These are phyloP conservation scores for Tetraselmis striata DNA, from an alignment of 139 green algal species.

Conservation along the genomic window DNA sequence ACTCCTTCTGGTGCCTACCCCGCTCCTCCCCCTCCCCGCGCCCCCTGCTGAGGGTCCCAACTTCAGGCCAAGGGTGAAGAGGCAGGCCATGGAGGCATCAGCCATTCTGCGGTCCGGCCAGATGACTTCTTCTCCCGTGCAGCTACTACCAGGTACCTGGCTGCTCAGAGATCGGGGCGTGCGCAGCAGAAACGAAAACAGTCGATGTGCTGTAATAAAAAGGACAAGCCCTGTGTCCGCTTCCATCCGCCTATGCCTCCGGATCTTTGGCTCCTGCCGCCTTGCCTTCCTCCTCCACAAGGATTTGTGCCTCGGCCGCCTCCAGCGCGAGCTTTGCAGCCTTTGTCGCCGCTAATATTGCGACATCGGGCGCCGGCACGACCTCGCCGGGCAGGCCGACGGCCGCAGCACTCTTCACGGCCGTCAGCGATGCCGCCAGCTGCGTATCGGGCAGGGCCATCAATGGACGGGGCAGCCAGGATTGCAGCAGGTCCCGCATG, in stretches of 20 bases:
- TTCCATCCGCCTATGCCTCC: not conserved
- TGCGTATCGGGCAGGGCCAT: not conserved
- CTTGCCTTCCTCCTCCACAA: not conserved
- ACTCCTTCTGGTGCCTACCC: no score
- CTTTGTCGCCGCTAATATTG: not conserved
- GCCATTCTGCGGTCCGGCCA: no score
- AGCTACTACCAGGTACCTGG: no score
- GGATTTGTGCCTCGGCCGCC: no score
- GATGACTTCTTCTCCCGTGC: no score
- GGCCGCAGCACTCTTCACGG: not conserved
- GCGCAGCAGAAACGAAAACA: not conserved
- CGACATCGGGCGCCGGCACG: not conserved
- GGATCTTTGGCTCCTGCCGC: not conserved
- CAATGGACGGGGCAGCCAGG: not conserved
- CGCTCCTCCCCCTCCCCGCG: no score
- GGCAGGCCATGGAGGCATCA: no score
- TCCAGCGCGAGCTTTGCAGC: not conserved
- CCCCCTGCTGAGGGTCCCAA: no score
- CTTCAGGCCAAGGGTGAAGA: no score
- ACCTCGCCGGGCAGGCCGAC: not conserved
- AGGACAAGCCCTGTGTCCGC: not conserved
- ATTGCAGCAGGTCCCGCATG: not conserved
- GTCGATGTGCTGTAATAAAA: not conserved
- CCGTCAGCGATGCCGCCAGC: not conserved
- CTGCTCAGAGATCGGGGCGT: no score